Evolutionary conservation across 805 yeast species (phyloP), one percentile per base, ranked within the genome.

Genomic region (Ogataea kodamae): DNA sequence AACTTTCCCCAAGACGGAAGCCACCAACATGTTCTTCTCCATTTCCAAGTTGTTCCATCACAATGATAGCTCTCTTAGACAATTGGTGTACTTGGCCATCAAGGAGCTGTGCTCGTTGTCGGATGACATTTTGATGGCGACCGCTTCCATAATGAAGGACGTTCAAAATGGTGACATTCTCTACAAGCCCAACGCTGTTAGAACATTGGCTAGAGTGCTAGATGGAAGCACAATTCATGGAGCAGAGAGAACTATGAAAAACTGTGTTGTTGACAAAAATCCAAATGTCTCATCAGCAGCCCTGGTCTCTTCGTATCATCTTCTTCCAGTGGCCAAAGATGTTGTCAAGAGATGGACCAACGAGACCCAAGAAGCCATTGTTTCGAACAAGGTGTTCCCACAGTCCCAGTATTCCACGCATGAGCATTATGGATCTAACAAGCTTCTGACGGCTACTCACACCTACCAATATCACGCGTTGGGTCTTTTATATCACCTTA

Each of bases 141-240:
- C 98, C 17, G 86, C 96, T 3, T 88, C 96, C 17, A 89, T 92
- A 55, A 92, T 92, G 97, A 89, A 89, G 64, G 98, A 92, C 64
- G 86, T 92, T 35, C 97, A 94, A 64, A 81, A 79, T 46, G 90
- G 90, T 37, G 94, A 86, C 40, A 67, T 76, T 45, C 67, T 87
- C 42, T 88, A 82, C 63, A 87, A 88, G 55, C 96, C 98, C 37
- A 83, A 92, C 57, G 97, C 98, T 15, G 82, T 92, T 44, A 78
- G 98, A 60, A 83, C 97, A 0, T 72, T 92, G 52, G 78, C 89
- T 13, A 76, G 95, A 46, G 95, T 92, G 22, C 71, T 92, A 54
- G 98, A 92, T 59, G 83, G 80, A 14, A 72, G 87, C 19, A 89
- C 96, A 7, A 95, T 94, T 28, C 89, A 87, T 49, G 85, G 95